Evolutionary conservation across 352 stramenopile species (phyloP).

Genomic region (Phytopythium delawarense): DNA sequence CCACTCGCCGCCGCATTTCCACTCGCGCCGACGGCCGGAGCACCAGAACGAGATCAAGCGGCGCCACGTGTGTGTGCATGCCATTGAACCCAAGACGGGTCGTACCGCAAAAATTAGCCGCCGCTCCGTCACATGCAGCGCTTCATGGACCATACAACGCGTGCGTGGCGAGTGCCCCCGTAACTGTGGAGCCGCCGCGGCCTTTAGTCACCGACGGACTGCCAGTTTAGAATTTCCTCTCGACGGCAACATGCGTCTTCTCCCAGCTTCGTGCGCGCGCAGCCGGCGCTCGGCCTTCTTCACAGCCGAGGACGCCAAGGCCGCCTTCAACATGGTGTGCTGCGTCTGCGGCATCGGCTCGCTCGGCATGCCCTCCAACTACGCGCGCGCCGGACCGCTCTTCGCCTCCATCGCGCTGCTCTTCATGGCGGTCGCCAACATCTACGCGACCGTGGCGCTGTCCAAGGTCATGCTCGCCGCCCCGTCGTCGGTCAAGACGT

Average conservation of each 20-base stretch:
- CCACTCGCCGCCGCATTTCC: not conserved
- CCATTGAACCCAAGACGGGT: not conserved
- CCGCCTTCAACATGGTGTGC: constrained; percentile 42
- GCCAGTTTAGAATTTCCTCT: not conserved
- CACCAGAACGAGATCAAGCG: not conserved
- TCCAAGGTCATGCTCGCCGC: constrained; percentile 50
- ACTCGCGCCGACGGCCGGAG: not conserved
- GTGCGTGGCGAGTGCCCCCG: too few species aligned
- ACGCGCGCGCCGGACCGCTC: constrained; percentile 36
- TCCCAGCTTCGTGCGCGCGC: not conserved
- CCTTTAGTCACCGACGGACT: not conserved
- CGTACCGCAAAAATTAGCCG: not conserved
- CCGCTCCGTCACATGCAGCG: not conserved
- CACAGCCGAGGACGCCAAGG: constrained; percentile 44
- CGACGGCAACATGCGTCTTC: not conserved
- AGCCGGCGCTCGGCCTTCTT: constrained; percentile 19
- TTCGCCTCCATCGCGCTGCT: constrained; percentile 35
- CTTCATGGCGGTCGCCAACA: constrained; percentile 52
- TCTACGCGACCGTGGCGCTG: constrained; percentile 35
- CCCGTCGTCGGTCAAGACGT: constrained; percentile 40
- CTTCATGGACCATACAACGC: too few species aligned
- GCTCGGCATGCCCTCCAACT: constrained; percentile 55
- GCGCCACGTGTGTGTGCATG: not conserved
- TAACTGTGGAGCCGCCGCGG: too few species aligned
- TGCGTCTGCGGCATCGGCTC: constrained; percentile 57